Evolutionary conservation across 2,329 filamentous ascomycete species (phyloP).

Genomic region (Apiospora kogelbergensis): DNA sequence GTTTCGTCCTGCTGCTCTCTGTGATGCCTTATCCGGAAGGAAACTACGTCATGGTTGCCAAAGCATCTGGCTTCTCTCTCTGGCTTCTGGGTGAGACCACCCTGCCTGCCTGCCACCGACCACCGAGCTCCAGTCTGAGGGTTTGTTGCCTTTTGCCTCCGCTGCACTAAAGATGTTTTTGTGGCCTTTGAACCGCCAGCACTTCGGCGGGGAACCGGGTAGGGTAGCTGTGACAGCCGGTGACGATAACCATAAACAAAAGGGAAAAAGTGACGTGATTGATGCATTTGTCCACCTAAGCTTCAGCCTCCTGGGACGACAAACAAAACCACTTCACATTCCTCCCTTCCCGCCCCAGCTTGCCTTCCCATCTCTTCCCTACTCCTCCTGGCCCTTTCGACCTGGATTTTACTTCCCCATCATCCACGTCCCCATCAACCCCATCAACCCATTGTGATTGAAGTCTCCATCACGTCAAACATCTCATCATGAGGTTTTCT

Average conservation of each 20-base stretch:
- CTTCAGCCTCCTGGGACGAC: background rate
- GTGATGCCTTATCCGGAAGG: background rate
- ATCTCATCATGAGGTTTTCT: slow-evolving; percentile 72
- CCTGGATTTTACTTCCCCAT: background rate
- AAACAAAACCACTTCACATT: slow-evolving; percentile 17
- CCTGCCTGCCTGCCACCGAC: too few relatives aligned
- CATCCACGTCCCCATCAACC: background rate
- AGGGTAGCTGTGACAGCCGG: slow-evolving; percentile 1
- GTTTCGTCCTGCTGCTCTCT: background rate
- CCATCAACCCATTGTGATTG: background rate
- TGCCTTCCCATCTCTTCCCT: background rate
- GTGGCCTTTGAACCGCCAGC: background rate
- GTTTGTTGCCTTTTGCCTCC: background rate
- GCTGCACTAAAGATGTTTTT: background rate
- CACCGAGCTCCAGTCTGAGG: background rate
- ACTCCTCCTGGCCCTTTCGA: background rate
- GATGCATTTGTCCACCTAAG: slow-evolving; percentile 24
- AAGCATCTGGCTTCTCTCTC: too few relatives aligned
- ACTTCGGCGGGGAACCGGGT: background rate
- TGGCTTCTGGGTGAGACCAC: background rate
- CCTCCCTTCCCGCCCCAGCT: slow-evolving; percentile 2
- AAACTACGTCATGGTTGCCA: background rate
- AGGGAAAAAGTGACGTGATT: slow-evolving; percentile 32
- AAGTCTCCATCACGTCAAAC: slow-evolving; percentile 12
- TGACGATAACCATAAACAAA: slow-evolving; percentile 21